Evolutionary conservation across 2,329 filamentous ascomycete genomes (phyloP), one percentile per base, ranked within the genome.

Genomic region (Reticulascus tulasneorum): DNA sequence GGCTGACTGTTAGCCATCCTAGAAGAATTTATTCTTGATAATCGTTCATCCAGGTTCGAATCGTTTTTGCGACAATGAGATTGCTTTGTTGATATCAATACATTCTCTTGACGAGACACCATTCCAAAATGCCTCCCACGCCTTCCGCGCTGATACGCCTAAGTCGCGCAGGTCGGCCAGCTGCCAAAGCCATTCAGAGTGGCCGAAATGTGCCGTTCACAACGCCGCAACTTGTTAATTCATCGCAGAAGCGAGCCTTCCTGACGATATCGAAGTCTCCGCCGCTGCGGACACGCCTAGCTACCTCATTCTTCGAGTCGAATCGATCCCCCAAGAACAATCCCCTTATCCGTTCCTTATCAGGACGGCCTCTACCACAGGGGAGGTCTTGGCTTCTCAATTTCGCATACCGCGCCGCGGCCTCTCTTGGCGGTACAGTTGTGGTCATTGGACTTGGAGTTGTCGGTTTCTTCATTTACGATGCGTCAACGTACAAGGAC

Each of bases 381-480:
- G 57, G 31, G 62, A 62, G 22, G 29, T 77, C 71, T 12, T 58
- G 61, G 43, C 32, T 71, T 4, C 54, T 75, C 38, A 76, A 73
- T 52, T 79, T 85, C 51, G 59, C 79, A 29, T 87, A 86, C 56
- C 77, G 84, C 48, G 71, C 77, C 21, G 83, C 89, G 22, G 79
- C 84, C 4, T 77, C 76, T 51, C 62, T 87, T 16, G 93, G 93
- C 24, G 80, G 86, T 40, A 85, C 91, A 32, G 73, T 93, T 23
- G 69, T 82, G 7, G 72, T 91, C 33, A 59, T 86, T 36, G 82
- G 84, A 22, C 65, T 74, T 4, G 71, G 85, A 6, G 73, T 97
- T 7, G 62, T 89, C 15, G 84, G 73, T 31, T 96, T 98, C 71
- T 98, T 98, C 64, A 50, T 93, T 50, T 98, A 94, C 66, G 93